phyloP scores from a whole-genome alignment of 2,329 filamentous ascomycete genomes.

The Pseudocercospora cruenta region DNA sequence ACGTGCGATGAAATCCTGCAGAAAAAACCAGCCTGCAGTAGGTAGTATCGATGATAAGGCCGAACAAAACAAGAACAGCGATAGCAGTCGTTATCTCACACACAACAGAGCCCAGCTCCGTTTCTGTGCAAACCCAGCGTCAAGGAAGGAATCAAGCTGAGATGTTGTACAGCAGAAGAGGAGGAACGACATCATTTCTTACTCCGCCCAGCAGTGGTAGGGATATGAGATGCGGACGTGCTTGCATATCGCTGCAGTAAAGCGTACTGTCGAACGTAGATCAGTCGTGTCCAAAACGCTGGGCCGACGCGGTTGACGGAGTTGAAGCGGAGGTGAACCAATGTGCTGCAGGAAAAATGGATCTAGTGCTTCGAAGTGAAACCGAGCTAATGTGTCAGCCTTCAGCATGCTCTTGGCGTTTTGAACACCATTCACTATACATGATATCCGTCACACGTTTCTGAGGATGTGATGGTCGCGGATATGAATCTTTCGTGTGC shows the following conservation, averaged over 20 bases:
- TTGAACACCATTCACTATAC: background rate
- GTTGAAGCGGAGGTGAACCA: background rate
- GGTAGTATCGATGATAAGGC: background rate
- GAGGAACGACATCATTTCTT: background rate
- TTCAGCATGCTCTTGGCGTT: background rate
- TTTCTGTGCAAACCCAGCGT: background rate
- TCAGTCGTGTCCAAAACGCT: background rate
- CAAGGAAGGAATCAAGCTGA: background rate
- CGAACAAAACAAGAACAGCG: background rate
- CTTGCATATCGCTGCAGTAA: background rate
- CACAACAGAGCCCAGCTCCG: constrained; percentile 12
- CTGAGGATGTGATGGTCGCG: background rate
- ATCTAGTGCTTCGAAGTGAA: background rate
- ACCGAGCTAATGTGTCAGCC: background rate
- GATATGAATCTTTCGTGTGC: too few species aligned
- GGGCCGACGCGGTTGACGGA: background rate
- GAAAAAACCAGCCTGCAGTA: background rate
- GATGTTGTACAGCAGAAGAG: background rate
- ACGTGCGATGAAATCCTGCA: background rate
- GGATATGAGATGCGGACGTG: background rate
- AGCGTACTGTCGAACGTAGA: background rate
- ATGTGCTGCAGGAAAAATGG: background rate
- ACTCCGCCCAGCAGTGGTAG: background rate
- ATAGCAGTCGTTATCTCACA: background rate
- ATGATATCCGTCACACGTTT: background rate